phyloP scores from a whole-genome alignment of 2,329 filamentous ascomycete species.

The Sarocladium strictum region DNA sequence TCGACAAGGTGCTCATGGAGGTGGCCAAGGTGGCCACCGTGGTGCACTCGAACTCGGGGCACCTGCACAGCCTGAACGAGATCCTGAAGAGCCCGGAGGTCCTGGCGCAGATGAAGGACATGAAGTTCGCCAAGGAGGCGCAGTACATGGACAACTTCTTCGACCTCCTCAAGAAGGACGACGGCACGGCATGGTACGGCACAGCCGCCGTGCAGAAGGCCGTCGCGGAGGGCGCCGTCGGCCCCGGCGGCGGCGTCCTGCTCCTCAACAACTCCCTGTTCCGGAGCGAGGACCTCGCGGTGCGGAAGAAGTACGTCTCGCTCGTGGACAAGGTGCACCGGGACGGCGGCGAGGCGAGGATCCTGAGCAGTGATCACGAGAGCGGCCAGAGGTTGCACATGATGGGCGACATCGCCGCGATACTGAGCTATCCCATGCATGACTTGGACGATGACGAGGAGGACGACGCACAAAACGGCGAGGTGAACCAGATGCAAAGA shows the following conservation, averaged over 20 bases:
- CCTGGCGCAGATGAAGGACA: constrained; percentile 70
- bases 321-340: constrained; percentile 85
- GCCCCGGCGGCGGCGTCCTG: constrained; percentile 75
- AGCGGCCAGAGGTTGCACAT: constrained; percentile 81
- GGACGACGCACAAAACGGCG: constrained; percentile 25
- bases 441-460: constrained; percentile 70
- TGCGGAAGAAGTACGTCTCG: constrained; percentile 72
- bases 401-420: constrained; percentile 80
- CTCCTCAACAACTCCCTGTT: constrained; percentile 87
- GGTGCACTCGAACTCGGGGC: constrained; percentile 78
- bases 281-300: constrained; percentile 70
- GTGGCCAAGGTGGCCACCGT: constrained; percentile 61
- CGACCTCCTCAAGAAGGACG: constrained; percentile 71
- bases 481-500: constrained; percentile 12
- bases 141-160: constrained; percentile 80
- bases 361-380: constrained; percentile 92
- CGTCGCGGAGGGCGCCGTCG: constrained; percentile 81
- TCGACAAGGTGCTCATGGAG: constrained; percentile 63
- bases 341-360: constrained; percentile 78
- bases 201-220: constrained; percentile 74
- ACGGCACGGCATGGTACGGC: constrained; percentile 88
- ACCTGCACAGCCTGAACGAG: constrained; percentile 82
- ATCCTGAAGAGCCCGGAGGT: constrained; percentile 79
- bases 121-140: constrained; percentile 82
- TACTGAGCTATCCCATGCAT: constrained; percentile 80